These are phyloP conservation scores for Penicillium sumatraense DNA, from an alignment of 2,329 filamentous ascomycete species.

Conservation along the genomic window DNA sequence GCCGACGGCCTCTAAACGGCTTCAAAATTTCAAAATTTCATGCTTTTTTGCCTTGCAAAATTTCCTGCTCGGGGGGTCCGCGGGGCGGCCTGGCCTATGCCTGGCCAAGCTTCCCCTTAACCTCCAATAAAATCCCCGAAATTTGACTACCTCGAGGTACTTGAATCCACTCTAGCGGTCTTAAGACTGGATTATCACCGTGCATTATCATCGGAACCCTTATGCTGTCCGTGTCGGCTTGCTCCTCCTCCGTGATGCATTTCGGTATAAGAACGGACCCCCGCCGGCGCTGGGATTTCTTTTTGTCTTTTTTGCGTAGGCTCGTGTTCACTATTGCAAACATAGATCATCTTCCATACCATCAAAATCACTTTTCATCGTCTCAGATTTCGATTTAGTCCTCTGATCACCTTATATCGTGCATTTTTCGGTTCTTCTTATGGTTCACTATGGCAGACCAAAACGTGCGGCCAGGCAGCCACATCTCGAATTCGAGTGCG, in stretches of 20 bases:
- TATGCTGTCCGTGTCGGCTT: constrained; percentile 12
- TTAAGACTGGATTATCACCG: constrained; percentile 18
- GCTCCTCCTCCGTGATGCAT: constrained; percentile 7
- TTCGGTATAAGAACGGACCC: constrained; percentile 7
- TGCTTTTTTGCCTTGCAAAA: no score
- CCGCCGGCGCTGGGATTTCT: not conserved
- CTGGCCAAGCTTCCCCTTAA: not conserved
- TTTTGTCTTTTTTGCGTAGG: not conserved
- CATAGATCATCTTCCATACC: not conserved
- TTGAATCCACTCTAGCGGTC: not conserved
- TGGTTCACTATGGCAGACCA: constrained; percentile 1
- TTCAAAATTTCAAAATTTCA: not conserved
- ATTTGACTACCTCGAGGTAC: not conserved
- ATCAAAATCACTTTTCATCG: not conserved
- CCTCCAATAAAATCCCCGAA: constrained; percentile 7
- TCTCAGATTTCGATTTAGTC: not conserved
- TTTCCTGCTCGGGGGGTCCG: not conserved
- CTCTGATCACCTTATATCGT: not conserved
- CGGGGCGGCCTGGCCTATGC: constrained; percentile 1
- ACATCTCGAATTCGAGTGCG: constrained; percentile 4
- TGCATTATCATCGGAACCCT: constrained; percentile 8
- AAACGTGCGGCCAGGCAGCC: not conserved
- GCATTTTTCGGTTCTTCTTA: not conserved
- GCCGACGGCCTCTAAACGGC: not conserved
- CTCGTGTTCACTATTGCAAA: not conserved